phyloP scores from a whole-genome alignment of 2,329 filamentous ascomycete genomes.

The Claviceps humidiphila region DNA sequence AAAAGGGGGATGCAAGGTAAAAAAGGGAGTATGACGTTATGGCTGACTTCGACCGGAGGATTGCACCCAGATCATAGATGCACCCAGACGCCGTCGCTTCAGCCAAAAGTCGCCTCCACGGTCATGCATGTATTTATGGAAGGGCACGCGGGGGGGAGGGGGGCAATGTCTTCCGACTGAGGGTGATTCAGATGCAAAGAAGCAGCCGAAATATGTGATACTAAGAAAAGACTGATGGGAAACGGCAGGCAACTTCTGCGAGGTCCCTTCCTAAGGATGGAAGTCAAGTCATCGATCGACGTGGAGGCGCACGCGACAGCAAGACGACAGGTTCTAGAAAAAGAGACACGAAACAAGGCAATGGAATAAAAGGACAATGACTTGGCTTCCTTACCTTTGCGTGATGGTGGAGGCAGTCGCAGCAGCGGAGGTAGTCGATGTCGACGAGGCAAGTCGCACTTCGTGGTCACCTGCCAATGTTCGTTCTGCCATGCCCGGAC shows the following conservation, averaged over 20 bases:
- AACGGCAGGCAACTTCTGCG: not conserved
- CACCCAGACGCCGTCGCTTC: not conserved
- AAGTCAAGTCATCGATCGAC: conserved; percentile 1
- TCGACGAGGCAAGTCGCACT: conserved; percentile 35
- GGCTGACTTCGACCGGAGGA: not conserved
- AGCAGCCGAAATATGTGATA: not conserved
- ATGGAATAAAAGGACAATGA: not conserved
- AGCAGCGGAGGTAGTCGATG: conserved; percentile 20
- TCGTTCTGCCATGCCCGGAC: conserved; percentile 53
- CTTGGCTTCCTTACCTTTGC: conserved; percentile 12
- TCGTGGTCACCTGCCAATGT: conserved; percentile 42
- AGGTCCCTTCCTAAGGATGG: not conserved
- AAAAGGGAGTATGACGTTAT: not conserved
- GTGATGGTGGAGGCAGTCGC: conserved; percentile 13
- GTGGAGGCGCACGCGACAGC: not conserved
- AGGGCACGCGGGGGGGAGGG: not conserved
- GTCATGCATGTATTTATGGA: not conserved
- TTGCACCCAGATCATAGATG: not conserved
- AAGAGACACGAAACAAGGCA: not conserved
- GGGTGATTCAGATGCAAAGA: not conserved
- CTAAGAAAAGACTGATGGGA: not conserved
- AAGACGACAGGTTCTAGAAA: not conserved
- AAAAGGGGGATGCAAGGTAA: not conserved
- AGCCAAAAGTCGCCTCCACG: not conserved
- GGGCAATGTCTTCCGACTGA: not conserved